A percentile compares a stretch with the other conserved stretches of the same genome.
These are phyloP conservation scores for Diplocarpon mali DNA, from an alignment of 2,329 filamentous ascomycete genomes.

Conservation along the genomic window DNA sequence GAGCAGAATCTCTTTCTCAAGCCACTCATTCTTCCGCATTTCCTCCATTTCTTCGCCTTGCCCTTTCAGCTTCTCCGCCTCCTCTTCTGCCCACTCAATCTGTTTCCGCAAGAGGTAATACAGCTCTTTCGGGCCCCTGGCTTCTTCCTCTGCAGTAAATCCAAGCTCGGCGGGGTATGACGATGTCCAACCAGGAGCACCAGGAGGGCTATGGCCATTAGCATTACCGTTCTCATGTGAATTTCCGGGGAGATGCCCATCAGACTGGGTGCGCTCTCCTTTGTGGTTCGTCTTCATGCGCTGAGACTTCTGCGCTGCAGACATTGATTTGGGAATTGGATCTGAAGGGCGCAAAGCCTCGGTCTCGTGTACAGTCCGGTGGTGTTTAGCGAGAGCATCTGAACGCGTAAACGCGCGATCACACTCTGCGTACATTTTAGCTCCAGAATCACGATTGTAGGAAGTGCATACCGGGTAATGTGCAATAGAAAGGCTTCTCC, in stretches of 20 bases:
- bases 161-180: constrained; percentile 36
- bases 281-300: constrained; percentile 55
- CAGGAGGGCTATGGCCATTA: constrained; percentile 10
- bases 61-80: constrained; percentile 49
- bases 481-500: constrained; percentile 97
- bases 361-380: constrained; percentile 96
- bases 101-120: constrained; percentile 53
- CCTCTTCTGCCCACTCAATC: constrained; percentile 60
- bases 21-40: constrained; percentile 60
- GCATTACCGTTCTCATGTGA: constrained; percentile 34
- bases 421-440: constrained; percentile 55
- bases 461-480: constrained; percentile 62
- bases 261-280: constrained; percentile 39
- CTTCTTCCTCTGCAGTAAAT: constrained; percentile 55
- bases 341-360: constrained; percentile 78
- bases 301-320: constrained; percentile 32
- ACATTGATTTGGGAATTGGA: constrained; percentile 60
- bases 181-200: constrained; percentile 23
- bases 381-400: constrained; percentile 93
- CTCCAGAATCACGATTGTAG: constrained; percentile 1
- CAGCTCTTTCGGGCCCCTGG: constrained; percentile 50
- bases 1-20: constrained; percentile 68
- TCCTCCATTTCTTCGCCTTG: constrained; percentile 59
- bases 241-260: constrained; percentile 39
- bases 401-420: constrained; percentile 94